Evolutionary conservation across 2,329 filamentous ascomycete genomes (phyloP).

Genomic region (Nothophaeocryptopus gaeumannii): DNA sequence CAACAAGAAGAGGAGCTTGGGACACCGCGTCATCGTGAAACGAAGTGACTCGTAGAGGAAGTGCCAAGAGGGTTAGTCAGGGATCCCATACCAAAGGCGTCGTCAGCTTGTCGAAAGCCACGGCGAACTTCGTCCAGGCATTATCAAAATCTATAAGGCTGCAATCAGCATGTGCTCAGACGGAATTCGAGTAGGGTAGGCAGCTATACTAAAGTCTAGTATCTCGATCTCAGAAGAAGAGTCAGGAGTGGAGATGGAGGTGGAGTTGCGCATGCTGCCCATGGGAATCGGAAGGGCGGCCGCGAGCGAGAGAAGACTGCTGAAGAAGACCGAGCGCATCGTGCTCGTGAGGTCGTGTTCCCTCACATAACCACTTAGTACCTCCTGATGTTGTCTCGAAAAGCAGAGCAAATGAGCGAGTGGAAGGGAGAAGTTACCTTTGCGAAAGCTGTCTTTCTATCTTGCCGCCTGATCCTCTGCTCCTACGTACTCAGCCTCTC

Average conservation of each 20-base stretch:
- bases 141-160: constrained; percentile 19
- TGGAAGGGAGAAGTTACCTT: too few relatives aligned
- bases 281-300: constrained; percentile 16
- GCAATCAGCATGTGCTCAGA: constrained; percentile 10
- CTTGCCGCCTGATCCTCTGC: too few relatives aligned
- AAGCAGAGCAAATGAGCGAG: too few relatives aligned
- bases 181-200: neutral
- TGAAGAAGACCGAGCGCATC: constrained; percentile 28
- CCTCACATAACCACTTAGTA: constrained; percentile 10
- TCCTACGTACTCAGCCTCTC: too few relatives aligned
- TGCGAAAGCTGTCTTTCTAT: too few relatives aligned
- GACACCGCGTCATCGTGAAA: too few relatives aligned
- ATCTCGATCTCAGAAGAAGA: constrained; percentile 9
- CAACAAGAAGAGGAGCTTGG: too few relatives aligned
- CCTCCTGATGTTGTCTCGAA: neutral
- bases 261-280: constrained; percentile 1
- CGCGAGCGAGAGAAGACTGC: constrained; percentile 25
- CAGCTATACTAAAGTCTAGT: constrained; percentile 23
- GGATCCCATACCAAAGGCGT: constrained; percentile 31
- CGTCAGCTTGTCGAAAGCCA: constrained; percentile 38
- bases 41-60: too few relatives aligned
- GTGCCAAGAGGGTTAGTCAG: too few relatives aligned
- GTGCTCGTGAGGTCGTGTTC: neutral
- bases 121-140: constrained; percentile 42
- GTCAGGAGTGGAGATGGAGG: neutral